Conservation (phyloP, 352 stramenopile genomes). For the Globisporangium acanthophoron region DNA sequence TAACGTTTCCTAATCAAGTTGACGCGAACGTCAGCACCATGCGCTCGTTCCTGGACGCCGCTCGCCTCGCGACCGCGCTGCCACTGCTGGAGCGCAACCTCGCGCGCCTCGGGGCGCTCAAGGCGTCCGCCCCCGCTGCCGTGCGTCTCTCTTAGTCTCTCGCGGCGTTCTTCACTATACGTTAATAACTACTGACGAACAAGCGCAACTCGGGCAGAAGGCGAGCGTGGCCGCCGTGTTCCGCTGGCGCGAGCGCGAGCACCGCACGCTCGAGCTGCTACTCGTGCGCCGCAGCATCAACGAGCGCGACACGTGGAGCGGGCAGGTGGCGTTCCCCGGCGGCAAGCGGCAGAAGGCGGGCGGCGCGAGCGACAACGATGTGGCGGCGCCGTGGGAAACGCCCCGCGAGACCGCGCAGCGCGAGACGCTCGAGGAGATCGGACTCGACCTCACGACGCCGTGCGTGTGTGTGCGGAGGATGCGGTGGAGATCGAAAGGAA, state of each 20-base stretch:
- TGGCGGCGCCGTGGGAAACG: conserved; percentile 57
- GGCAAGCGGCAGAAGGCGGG: conserved; percentile 51
- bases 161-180: background rate
- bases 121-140: conserved; percentile 22
- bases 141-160: conserved; percentile 16
- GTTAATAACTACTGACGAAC: background rate
- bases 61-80: conserved; percentile 38
- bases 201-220: conserved; percentile 18
- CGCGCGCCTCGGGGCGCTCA: conserved; percentile 25
- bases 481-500: too few species aligned
- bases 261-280: conserved; percentile 60
- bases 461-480: conserved; percentile 17
- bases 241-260: conserved; percentile 65
- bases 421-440: conserved; percentile 81
- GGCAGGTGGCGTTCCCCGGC: conserved; percentile 76
- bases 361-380: conserved; percentile 15
- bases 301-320: conserved; percentile 74
- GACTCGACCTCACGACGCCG: conserved; percentile 53
- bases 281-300: conserved; percentile 75
- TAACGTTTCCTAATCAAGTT: too few species aligned
- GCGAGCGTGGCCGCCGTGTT: conserved; percentile 79
- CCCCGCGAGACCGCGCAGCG: conserved; percentile 62
- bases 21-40: background rate
- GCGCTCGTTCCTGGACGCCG: conserved; percentile 28
- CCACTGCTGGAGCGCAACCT: conserved; percentile 54